Evolutionary conservation across 495 filamentous ascomycete genomes (phyloP).

Genomic region (Aspergillus kassunensis): DNA sequence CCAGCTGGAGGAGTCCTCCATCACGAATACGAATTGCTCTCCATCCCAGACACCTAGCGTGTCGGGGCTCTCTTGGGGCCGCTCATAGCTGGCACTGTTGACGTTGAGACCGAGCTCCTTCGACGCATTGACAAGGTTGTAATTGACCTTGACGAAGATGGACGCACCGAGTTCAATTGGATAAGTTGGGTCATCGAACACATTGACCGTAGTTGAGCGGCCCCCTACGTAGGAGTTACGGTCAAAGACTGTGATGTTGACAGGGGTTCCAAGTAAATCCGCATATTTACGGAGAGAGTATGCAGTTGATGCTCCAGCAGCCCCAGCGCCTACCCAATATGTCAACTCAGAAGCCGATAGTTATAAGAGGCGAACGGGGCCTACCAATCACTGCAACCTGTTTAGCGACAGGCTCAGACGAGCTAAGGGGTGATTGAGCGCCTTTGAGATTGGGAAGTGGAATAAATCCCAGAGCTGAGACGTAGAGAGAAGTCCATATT

Average conservation of each 20-base stretch:
- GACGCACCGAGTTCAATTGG: conserved; percentile 87
- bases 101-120: conserved; percentile 63
- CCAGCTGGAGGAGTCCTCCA: conserved; percentile 60
- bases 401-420: conserved; percentile 23
- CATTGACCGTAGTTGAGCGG: conserved; percentile 83
- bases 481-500: conserved; percentile 8
- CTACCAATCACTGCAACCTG: conserved; percentile 48
- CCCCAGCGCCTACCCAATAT: conserved; percentile 70
- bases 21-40: conserved; percentile 63
- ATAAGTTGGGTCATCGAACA: conserved; percentile 60
- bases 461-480: conserved; percentile 12
- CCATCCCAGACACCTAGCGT: conserved; percentile 86
- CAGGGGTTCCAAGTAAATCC: conserved; percentile 40
- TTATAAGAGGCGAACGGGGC: conserved; percentile 3
- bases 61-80: conserved; percentile 37
- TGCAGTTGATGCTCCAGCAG: conserved; percentile 82
- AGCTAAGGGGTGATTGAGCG: conserved; percentile 24
- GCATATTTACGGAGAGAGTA: conserved; percentile 75
- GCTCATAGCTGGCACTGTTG: conserved; percentile 27
- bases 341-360: background rate
- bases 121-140: conserved; percentile 74
- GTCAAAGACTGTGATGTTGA: conserved; percentile 89
- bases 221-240: conserved; percentile 76
- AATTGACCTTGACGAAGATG: conserved; percentile 87
- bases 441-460: conserved; percentile 18